These are phyloP conservation scores for Hypoxylon sp. DNA, from an alignment of 2,329 filamentous ascomycete genomes.

Conservation along the genomic window DNA sequence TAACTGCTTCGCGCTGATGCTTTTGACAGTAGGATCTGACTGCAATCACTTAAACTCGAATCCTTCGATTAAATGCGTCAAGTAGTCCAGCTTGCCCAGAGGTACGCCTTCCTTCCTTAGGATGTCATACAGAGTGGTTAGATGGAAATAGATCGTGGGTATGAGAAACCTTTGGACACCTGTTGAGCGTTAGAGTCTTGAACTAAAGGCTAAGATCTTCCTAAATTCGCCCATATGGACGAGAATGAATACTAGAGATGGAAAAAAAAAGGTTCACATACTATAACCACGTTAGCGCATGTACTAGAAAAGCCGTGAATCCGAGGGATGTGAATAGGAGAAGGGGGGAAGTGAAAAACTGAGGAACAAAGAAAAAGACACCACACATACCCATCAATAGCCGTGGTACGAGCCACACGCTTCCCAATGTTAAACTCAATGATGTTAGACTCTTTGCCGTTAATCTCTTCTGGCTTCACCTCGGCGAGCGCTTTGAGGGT, in stretches of 20 bases:
- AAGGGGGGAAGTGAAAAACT: background rate
- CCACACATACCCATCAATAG: slow-evolving; percentile 54
- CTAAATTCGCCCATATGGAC: background rate
- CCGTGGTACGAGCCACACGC: slow-evolving; percentile 49
- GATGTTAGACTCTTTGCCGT: slow-evolving; percentile 54
- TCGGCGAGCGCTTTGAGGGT: slow-evolving; percentile 51
- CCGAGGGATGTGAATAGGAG: background rate
- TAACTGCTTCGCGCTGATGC: background rate
- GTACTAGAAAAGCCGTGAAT: background rate
- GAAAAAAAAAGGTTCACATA: slow-evolving; percentile 7
- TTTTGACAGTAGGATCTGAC: background rate
- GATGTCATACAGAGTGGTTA: slow-evolving; percentile 71
- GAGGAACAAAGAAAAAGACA: background rate
- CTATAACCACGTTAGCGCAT: slow-evolving; percentile 20
- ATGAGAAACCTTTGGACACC: slow-evolving; percentile 64
- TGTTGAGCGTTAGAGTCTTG: slow-evolving; percentile 17
- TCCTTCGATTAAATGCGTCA: slow-evolving; percentile 51
- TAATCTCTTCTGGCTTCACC: slow-evolving; percentile 54
- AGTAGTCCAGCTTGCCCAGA: slow-evolving; percentile 73
- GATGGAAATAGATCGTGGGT: slow-evolving; percentile 77
- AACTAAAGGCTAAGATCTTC: background rate
- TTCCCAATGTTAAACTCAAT: slow-evolving; percentile 55
- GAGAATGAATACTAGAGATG: background rate
- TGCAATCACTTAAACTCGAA: slow-evolving; percentile 4
- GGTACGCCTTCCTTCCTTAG: slow-evolving; percentile 72